Base-by-base conservation (phyloP, 139 green algal genomes). In the Volvox reticuliferus region DNA sequence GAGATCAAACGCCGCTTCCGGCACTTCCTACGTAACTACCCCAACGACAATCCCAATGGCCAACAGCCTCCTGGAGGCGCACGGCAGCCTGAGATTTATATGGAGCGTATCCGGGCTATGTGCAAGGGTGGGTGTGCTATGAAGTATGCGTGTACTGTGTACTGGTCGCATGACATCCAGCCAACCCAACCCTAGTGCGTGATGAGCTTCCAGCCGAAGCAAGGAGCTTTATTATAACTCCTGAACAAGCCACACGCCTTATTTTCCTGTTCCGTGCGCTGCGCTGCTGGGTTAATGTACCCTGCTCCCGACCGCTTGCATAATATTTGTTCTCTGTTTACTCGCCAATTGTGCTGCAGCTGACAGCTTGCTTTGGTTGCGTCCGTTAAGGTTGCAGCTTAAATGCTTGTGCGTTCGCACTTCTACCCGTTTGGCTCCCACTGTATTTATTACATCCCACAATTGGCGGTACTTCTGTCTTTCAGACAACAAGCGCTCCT, bases 401-500 rank as follows among this genome's bases (percentile, higher is more conserved):
- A 37, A 18, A 24, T 5, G 67, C 24, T 12, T 12, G 22, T 28
- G 22, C 22, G 67, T 75, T 28, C 3, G 67, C 67, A 26, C 67
- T 28, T 75, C 2, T 26, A 26, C 67, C 22, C 9, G 44, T 55
- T 55, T 9, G 44, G 44, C 9, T n/a, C n/a, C n/a, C 44, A 14
- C 9, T 55, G 44, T 55, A 55, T 14, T 55, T 9, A 55, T 55
- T 9, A 9, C 44, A 14, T 55, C 44, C 44, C 44, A 55, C 9
- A 55, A 55, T 55, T 9, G 44, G 44, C 44, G 44, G 44, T 55
- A 9, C 9, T 55, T 9, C 5, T 55, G 44, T 55, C 44, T 55
- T 55, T 85, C 94, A 96, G 95, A 89, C 89, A 98, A 98, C 93
- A 92, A 93, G 68, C 93, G 95, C 88, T 96, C 87, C 78, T 93